Evolutionary conservation across 345 rosid genomes (phyloP), one percentile per base, ranked within the genome.

Genomic region (Cardiospermum halicacabum): DNA sequence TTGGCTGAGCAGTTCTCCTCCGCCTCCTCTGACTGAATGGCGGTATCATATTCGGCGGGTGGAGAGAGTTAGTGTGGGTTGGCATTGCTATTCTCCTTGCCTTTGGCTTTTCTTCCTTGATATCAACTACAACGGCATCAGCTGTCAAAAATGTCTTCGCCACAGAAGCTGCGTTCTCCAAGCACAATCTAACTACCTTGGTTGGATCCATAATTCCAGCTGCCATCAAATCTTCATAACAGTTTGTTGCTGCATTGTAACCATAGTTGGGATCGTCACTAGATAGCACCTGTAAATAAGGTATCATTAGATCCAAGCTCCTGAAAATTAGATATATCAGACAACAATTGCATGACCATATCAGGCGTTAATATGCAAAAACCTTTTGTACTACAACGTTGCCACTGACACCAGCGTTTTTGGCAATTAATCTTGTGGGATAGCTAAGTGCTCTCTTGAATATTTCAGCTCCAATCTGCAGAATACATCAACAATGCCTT

Each of bases 181-280:
- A 63, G 72, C 94, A 93, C 69, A 94, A 93, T 80, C 97, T 81
- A 61, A 90, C 92, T 16, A 90, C 96, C 96, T 88, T 93, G 9
- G 97, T 68, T 7, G 97, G 98, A 86, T 93, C 97, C 60, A 93
- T 80, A 15, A 93, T 86, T 65, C 94, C 92, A 58, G 91, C 90
- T 1, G 77, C 37, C 75, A 88, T 80, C 73, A 93, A 78, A 81
- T 93, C 89, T 81, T 85, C 97, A 11, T 89, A 88, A 43, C 75
- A 61, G 77, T 82, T 77, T 54, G 67, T 88, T 54, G 97, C 92
- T 57, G 98, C 96, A 69, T 93, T 93, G 78, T 88, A 93, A 66
- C 98, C 97, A 16, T 86, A 89, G 49, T 67, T 78, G 32, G 45
- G 55, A 62, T 83, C 82, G 48, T 82, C 76, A 28, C 53, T 73